Conservation (phyloP, 2,329 filamentous ascomycete genomes). For the Penicillium sp. region DNA sequence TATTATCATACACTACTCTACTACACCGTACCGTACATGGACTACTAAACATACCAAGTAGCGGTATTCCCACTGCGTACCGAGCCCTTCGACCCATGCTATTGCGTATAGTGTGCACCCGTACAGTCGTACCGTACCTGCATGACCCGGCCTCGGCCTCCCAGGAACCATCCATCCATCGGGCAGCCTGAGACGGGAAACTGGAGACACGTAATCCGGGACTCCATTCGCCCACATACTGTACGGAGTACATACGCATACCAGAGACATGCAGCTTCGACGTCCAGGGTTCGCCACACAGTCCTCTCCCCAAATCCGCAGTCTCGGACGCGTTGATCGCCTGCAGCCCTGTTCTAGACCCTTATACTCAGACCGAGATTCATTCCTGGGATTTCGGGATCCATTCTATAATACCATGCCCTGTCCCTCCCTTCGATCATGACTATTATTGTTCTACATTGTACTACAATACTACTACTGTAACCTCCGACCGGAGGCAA, state of each 20-base stretch:
- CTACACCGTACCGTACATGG: too few relatives aligned
- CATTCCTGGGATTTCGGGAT: background rate
- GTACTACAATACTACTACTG: too few relatives aligned
- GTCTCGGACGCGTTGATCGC: background rate
- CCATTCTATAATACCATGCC: background rate
- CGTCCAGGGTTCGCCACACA: constrained; percentile 10
- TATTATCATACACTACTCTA: too few relatives aligned
- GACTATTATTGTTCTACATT: too few relatives aligned
- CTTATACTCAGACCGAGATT: background rate
- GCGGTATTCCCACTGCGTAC: background rate
- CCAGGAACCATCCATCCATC: background rate
- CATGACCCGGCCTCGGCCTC: background rate
- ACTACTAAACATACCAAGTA: too few relatives aligned
- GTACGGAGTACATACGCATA: background rate
- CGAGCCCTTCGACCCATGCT: too few relatives aligned
- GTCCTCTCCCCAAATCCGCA: background rate
- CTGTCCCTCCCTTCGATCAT: too few relatives aligned
- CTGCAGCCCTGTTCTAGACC: constrained; percentile 6
- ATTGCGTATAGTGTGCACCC: too few relatives aligned
- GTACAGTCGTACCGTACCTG: background rate
- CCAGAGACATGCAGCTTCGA: background rate
- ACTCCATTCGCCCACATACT: background rate
- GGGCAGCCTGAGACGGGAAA: background rate
- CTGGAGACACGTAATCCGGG: background rate
- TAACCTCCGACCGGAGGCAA: background rate